phyloP scores from a whole-genome alignment of 495 filamentous ascomycete species.

The Neurospora sp. region DNA sequence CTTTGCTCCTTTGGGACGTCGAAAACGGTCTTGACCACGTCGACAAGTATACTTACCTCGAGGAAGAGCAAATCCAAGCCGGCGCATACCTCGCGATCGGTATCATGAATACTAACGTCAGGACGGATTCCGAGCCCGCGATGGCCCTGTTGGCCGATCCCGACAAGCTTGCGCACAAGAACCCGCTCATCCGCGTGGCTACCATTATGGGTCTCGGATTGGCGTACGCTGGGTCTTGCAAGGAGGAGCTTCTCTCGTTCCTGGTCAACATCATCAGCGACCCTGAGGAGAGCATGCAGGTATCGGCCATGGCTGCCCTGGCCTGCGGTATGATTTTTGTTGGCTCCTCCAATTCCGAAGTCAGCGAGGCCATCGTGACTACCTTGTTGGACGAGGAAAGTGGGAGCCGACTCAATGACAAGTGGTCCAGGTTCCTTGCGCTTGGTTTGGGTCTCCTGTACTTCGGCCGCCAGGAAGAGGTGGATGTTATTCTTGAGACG shows the following conservation, averaged over 20 bases:
- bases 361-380: conserved; percentile 78
- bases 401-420: conserved; percentile 79
- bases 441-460: conserved; percentile 89
- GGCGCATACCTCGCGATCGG: conserved; percentile 84
- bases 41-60: conserved; percentile 78
- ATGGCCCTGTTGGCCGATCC: conserved; percentile 72
- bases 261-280: conserved; percentile 83
- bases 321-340: conserved; percentile 87
- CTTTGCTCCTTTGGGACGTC: conserved; percentile 83
- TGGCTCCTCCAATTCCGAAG: conserved; percentile 79
- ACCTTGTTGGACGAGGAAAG: conserved; percentile 89
- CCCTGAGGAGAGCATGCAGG: conserved; percentile 76
- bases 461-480: conserved; percentile 94
- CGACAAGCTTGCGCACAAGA: conserved; percentile 69
- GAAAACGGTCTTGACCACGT: conserved; percentile 82
- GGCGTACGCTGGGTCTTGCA: conserved; percentile 86
- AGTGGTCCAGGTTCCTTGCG: conserved; percentile 95
- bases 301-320: conserved; percentile 92
- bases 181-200: conserved; percentile 60
- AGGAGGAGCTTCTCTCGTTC: conserved; percentile 66
- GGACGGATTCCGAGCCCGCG: conserved; percentile 76
- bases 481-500: conserved; percentile 89
- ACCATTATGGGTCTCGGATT: conserved; percentile 94
- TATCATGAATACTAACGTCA: conserved; percentile 86
- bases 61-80: conserved; percentile 79